Base-by-base conservation (phyloP, 805 yeast species). In the Saccharomycopsis lassenensis region DNA sequence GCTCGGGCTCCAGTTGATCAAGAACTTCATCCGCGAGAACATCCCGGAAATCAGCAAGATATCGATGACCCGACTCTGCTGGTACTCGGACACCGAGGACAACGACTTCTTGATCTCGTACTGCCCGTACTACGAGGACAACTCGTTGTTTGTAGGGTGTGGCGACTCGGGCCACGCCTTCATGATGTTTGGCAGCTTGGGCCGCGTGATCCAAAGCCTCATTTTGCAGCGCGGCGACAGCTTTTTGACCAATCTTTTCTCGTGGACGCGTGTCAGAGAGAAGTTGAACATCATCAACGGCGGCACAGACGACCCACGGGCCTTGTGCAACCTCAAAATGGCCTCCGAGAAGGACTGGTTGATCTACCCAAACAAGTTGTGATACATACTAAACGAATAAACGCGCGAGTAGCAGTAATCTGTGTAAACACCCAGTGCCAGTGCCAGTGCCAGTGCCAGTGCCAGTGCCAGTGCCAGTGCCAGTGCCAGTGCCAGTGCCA, bases 101-200 rank as follows among this genome's bases (percentile, higher is more conserved):
- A 52, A 56, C 25, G 57, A 60, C 33, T 59, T 52, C 35, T 37
- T 61, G 16, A 53, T 59, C 27, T 58, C 57, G 18, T 53, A 50
- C 33, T 51, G 51, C 31, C 66, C 65, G 0, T 31, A 50, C 25
- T 50, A 47, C 20, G 42, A 40, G 11, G 49, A 50, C 7, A 30
- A 47, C n/a, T 52, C 55, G 8, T 46, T 58, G 6, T 53, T 51
- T 29, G 58, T 57, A 2, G 58, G 58, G 12, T 52, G 57, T 26
- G 66, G 66, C 27, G 65, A 59, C 38, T 56, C 62, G 15, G 64
- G 64, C 0, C 65, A 60, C 46, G 61, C 52, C 4, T 61, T 57
- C 40, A 58, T 55, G 50, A 53, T 59, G 49, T 44, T 59, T 21
- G 63, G 62, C 2, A 50, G 51, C 19, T 44, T 60, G 12, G 65